Evolutionary conservation across 2,329 filamentous ascomycete species (phyloP), one percentile per base, ranked within the genome.

Genomic region (Didymella glomerata): DNA sequence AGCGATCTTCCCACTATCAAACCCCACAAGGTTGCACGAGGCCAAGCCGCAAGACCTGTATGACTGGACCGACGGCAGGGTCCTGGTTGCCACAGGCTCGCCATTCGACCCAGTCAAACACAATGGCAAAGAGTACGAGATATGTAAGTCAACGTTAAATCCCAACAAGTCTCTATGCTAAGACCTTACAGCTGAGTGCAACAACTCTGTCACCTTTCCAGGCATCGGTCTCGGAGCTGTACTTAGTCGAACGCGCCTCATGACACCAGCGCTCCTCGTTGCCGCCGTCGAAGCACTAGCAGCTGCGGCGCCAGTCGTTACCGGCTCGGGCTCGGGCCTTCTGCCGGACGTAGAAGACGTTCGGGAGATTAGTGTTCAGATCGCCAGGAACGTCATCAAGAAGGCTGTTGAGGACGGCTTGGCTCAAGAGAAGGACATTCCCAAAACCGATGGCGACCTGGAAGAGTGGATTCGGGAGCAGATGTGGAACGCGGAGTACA

Each of bases 1-100:
- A n/a, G 94, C 96, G 74, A 90, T 97, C 71, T 87, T 96, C 60
- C 93, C 93, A 0, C 84, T 96, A 1, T 94, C 90, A 2, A 96
- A 96, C 75, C 93, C 93, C 0, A 97, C 92, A 0, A 83, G 86
- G 1, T 84, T 96, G 0, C 92, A 96, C 72, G 93, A 96, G 77
- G 93, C 92, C 1, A 85, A 88, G 8, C 93, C 93, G 0, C 80
- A 86, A 16, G 91, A 96, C 72, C 79, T 97, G 22, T 87, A 89
- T 54, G 76, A 85, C 2, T 96, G 92, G 93, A 94, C 91, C 0
- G 78, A 89, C 42, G 92, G 92, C 1, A 87, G 86, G 64, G 92
- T 88, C 0, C 83, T 96, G 3, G 88, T 95, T 4, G 91, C 93
- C 0, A 96, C 93, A 0, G 93, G 93, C 4, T 92, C 89, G 9